Evolutionary conservation across 1,284 basidiomycete species (phyloP), one percentile per base, ranked within the genome.

Genomic region (Termitomyces sp.): DNA sequence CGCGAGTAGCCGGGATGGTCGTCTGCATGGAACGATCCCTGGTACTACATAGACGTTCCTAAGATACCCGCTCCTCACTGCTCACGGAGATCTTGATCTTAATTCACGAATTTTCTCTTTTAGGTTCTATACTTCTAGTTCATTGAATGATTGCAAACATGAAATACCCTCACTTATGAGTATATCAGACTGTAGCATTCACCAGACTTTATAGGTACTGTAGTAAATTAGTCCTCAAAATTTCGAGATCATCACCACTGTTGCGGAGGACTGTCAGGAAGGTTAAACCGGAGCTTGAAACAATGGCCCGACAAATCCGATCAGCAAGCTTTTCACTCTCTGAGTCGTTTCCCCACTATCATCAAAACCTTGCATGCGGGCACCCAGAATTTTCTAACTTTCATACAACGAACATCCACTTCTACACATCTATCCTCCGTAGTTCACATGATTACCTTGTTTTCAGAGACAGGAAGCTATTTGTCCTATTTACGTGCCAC

Each of bases 1-100:
- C 1, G 72, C 78, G 30, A 83, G 80, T 55, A 81, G 79, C 58
- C 67, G 79, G 56, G 73, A 82, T 63, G 68, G 66, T 24, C 70
- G 72, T 35, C 59, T 83, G 58, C 64, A 44, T 2, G 76, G 75
- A 18, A 60, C 59, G 3, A 61, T 77, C 21, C 61, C 62, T 38
- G 46, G 31, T n/a, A 41, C 41, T 13, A n/a, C n/a, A n/a, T n/a
- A 35, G 51, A 35, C 53, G 33, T n/a, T 38, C 14, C 13, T 51
- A 28, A 18, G 41, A 37, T 42, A 38, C 26, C 42, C 28, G 18
- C 5, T 7, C 10, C n/a, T 3, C 10, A 16, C 7, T 42, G 24
- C 5, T 7, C 14, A 35, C n/a, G 21, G 14, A 6, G 5, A 30
- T 30, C 28, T 24, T 7, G 33, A 26, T 34, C 9, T 24, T 24